Percentiles rank a stretch among this genome's conserved stretches.
Evolutionary conservation across 176 grass and related monocot genomes (phyloP).

Genomic region (Paspalum notatum): DNA sequence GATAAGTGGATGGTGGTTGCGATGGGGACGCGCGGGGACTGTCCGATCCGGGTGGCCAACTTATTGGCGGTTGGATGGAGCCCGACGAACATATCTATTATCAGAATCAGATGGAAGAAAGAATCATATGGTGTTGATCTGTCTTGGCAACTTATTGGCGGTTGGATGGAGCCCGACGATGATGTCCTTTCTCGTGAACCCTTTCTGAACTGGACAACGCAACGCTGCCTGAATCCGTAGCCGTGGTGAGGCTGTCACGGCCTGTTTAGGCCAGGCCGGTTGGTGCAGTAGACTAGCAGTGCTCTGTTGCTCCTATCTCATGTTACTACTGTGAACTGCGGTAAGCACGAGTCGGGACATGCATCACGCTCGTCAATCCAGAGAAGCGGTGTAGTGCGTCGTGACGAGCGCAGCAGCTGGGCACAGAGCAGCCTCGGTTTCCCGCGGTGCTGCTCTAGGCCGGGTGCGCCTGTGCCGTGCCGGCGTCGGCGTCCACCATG

Average conservation of each 20-base stretch:
- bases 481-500: not conserved
- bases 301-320: not conserved
- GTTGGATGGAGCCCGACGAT: not conserved
- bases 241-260: not conserved
- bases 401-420: not conserved
- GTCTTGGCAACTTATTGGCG: not conserved
- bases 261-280: too few relatives aligned
- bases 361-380: slow-evolving; percentile 34
- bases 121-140: not conserved
- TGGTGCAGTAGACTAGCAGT: not conserved
- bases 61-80: not conserved
- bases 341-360: slow-evolving; percentile 44
- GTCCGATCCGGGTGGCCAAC: not conserved
- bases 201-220: not conserved
- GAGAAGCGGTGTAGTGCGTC: not conserved
- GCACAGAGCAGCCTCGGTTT: slow-evolving; percentile 25
- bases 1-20: slow-evolving; percentile 20
- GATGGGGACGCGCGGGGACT: slow-evolving; percentile 17
- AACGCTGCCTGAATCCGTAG: not conserved
- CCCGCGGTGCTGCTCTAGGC: slow-evolving; percentile 27
- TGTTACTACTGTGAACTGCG: not conserved
- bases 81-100: too few relatives aligned
- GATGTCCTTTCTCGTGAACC: not conserved
- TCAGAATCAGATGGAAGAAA: not conserved
- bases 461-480: not conserved